Percentiles rank a stretch among this genome's conserved stretches.
Conservation (phyloP, 179 eudicot species). For the Gypsophila paniculata region DNA sequence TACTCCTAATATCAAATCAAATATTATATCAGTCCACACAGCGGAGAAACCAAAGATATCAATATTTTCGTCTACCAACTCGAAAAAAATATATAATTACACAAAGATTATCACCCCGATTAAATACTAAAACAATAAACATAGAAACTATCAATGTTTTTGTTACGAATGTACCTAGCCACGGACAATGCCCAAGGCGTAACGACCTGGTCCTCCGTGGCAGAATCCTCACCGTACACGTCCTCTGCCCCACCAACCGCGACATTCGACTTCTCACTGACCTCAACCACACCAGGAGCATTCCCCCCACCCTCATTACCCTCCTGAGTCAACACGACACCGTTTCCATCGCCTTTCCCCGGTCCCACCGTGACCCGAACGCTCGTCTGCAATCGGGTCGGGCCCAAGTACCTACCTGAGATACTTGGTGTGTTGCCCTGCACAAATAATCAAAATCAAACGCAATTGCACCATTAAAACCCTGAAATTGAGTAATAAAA, state of each 20-base stretch:
- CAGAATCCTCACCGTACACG: slow-evolving; percentile 63
- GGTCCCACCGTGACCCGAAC: slow-evolving; percentile 48
- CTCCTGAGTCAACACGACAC: slow-evolving; percentile 46
- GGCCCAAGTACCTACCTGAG: slow-evolving; percentile 45
- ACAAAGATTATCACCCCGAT: neutral
- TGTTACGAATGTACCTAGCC: slow-evolving; percentile 40
- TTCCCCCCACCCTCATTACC: slow-evolving; percentile 9
- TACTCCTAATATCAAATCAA: neutral
- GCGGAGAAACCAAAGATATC: neutral
- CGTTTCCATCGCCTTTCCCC: slow-evolving; percentile 53
- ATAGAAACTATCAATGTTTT: slow-evolving; percentile 27
- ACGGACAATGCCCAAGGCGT: slow-evolving; percentile 72
- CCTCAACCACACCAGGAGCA: slow-evolving; percentile 20
- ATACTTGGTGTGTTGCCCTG: slow-evolving; percentile 52
- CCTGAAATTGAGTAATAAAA: neutral
- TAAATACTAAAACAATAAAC: slow-evolving; percentile 3
- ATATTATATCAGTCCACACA: neutral
- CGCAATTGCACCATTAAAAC: neutral
- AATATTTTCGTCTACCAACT: no score
- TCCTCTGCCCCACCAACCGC: slow-evolving; percentile 57
- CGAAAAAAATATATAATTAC: no score
- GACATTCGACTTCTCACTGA: slow-evolving; percentile 34
- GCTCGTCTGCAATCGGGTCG: slow-evolving; percentile 38
- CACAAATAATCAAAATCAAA: slow-evolving; percentile 5
- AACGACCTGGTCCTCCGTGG: slow-evolving; percentile 58